Evolutionary conservation across 148 eudicot genomes (phyloP), one percentile per base, ranked within the genome.

Genomic region (Diospyros lotus): DNA sequence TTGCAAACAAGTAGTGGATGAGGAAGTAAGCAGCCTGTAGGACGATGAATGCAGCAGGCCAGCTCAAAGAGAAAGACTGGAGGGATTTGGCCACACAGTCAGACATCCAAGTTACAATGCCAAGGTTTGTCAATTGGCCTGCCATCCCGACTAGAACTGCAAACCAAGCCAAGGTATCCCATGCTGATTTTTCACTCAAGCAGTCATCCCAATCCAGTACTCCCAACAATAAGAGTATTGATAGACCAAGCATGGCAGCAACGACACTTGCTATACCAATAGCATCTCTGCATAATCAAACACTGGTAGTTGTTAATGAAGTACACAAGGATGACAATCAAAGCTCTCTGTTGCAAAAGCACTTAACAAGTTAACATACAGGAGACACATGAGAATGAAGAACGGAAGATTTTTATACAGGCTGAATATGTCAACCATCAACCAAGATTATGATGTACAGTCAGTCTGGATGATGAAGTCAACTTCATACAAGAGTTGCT

Each of bases 91-190:
- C 97, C 2, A 94, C 98, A 80, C 92, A 88, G 73, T 76, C 80
- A 56, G 98, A 90, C 95, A 92, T 90, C 98, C 98, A 94, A 56
- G 85, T 78, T 14, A 94, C 93, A 13, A 94, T 90, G 11, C 98
- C 98, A 42, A 92, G 88, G 78, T 87, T 90, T 50, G 98, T 91
- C 85, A 94, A 73, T n/a, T n/a, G n/a, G n/a, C n/a, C n/a, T n/a
- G n/a, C n/a, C n/a, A n/a, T n/a, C n/a, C n/a, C n/a, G n/a, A 94
- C 97, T 7, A 94, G 85, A 65, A 94, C 95, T 12, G 98, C 97
- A 83, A 94, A 94, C 98, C 98, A 94, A 53, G 98, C 97, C 80
- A 94, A 84, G 56, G 98, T 94, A 75, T 94, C 98, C 98, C 98
- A 94, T n/a, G n/a, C n/a, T n/a, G n/a, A n/a, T n/a, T n/a, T n/a